Evolutionary conservation across 768 basidiomycete species (phyloP).

Genomic region (Amanita exitialis): DNA sequence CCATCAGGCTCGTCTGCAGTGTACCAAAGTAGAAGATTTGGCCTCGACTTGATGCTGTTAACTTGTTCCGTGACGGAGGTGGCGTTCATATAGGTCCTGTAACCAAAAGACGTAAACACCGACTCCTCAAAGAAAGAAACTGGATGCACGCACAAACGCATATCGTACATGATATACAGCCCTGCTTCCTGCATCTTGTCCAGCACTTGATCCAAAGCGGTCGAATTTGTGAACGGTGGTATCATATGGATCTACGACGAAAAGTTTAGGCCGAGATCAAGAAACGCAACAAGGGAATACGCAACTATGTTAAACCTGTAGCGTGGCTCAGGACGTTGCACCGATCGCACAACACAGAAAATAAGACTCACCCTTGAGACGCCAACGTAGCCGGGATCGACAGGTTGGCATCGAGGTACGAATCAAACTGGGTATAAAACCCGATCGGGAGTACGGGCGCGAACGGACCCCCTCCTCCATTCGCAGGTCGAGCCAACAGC

Average conservation of each 20-base stretch:
- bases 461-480: slow-evolving; percentile 38
- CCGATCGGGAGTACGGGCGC: slow-evolving; percentile 62
- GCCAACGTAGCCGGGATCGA: slow-evolving; percentile 46
- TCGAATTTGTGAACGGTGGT: slow-evolving; percentile 53
- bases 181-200: slow-evolving; percentile 65
- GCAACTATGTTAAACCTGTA: slow-evolving; percentile 31
- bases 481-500: slow-evolving; percentile 38
- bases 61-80: slow-evolving; percentile 60
- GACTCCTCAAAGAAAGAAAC: neutral
- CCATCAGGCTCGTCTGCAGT: slow-evolving; percentile 72
- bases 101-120: neutral
- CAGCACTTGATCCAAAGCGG: slow-evolving; percentile 45
- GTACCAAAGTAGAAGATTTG: slow-evolving; percentile 67
- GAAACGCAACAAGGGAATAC: slow-evolving; percentile 12
- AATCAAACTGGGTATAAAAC: slow-evolving; percentile 57
- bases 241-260: slow-evolving; percentile 54
- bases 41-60: slow-evolving; percentile 51
- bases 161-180: slow-evolving; percentile 75
- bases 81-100: slow-evolving; percentile 54
- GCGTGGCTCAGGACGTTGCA: neutral
- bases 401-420: slow-evolving; percentile 42
- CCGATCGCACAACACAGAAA: neutral
- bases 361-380: slow-evolving; percentile 37
- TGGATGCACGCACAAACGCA: slow-evolving; percentile 41
- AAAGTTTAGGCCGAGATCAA: slow-evolving; percentile 6